Evolutionary conservation across 176 grass and related monocot species (phyloP), one percentile per base, ranked within the genome.

Genomic region (Phoenix roebelenii): DNA sequence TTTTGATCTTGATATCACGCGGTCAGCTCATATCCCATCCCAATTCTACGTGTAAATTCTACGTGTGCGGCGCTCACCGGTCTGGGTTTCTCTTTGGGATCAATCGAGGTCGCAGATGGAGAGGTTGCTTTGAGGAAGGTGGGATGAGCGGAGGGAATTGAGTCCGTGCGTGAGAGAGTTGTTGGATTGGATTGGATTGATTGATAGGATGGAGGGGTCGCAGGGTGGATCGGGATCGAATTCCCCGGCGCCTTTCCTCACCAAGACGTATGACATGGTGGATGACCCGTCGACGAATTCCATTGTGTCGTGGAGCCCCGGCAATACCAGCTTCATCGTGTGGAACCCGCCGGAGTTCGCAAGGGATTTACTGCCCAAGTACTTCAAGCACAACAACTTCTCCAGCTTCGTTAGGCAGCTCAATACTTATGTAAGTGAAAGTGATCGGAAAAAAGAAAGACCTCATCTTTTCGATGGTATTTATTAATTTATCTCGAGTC

Each of bases 361-460:
- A 49, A 76, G 63, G 51, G 93, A 92, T 83, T 80, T 98, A 51
- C 93, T 98, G 54, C 88, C 88, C 39, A 98, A 98, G 66, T 89
- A 83, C 73, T 98, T 98, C 84, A 92, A 98, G 85, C 93, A 98
- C 76, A 98, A 79, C 55, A 98, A 98, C 67, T 98, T 98, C 84
- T 92, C 87, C 64, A 98, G 93, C 76, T 98, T 98, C 63, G 88
- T 98, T 19, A 74, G 92, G 2, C 92, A 91, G 81, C 92, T 97
- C 25, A 97, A 97, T 76, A 97, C 92, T 72, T 91, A 98, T 58
- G 93, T 98, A 76, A 98, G 88, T 73, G 18, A 59, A n/a, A 23
- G 17, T 25, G 15, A 60, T 28, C 20, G 10, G 5, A 17, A 44
- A 12, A 44, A 22, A 10, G 3, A 54, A 18, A 29, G 3, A 3